Evolutionary conservation across 2,329 filamentous ascomycete species (phyloP).

Genomic region (Epichloe scottii): DNA sequence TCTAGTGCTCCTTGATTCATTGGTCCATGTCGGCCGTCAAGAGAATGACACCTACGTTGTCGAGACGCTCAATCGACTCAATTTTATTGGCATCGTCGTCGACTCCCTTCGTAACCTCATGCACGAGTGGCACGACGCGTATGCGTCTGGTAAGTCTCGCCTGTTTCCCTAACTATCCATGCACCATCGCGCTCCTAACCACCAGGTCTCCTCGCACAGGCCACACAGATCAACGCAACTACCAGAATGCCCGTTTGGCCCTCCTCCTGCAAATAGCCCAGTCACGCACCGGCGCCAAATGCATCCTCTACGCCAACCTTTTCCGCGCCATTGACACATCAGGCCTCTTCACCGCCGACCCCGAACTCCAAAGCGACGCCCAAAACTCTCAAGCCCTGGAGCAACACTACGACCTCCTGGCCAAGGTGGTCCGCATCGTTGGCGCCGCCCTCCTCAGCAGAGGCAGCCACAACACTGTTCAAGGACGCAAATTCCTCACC

Average conservation of each 20-base stretch:
- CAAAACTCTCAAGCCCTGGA: slow-evolving; percentile 58
- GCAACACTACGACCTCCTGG: slow-evolving; percentile 74
- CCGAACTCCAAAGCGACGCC: slow-evolving; percentile 75
- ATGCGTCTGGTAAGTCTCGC: slow-evolving; percentile 36
- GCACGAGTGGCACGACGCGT: slow-evolving; percentile 52
- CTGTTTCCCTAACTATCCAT: neutral
- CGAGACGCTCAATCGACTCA: slow-evolving; percentile 68
- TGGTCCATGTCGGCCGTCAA: slow-evolving; percentile 61
- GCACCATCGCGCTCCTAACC: too few relatives aligned
- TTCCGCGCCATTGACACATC: slow-evolving; percentile 72
- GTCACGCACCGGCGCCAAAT: slow-evolving; percentile 69
- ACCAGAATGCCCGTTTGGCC: slow-evolving; percentile 60
- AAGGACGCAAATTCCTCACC: slow-evolving; percentile 66
- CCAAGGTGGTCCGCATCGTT: slow-evolving; percentile 69
- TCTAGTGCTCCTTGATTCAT: slow-evolving; percentile 65
- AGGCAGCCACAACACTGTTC: slow-evolving; percentile 69
- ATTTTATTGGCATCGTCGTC: slow-evolving; percentile 82
- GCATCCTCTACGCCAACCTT: slow-evolving; percentile 79
- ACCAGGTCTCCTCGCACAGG: slow-evolving; percentile 16
- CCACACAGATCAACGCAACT: slow-evolving; percentile 33
- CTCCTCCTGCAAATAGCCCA: slow-evolving; percentile 77
- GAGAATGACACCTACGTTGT: slow-evolving; percentile 65
- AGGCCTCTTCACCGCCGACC: slow-evolving; percentile 78
- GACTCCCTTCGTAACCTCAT: slow-evolving; percentile 74
- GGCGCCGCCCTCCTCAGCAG: slow-evolving; percentile 70